Evolutionary conservation across 73 alveolate species (phyloP).

Genomic region (Effrenium voratum): DNA sequence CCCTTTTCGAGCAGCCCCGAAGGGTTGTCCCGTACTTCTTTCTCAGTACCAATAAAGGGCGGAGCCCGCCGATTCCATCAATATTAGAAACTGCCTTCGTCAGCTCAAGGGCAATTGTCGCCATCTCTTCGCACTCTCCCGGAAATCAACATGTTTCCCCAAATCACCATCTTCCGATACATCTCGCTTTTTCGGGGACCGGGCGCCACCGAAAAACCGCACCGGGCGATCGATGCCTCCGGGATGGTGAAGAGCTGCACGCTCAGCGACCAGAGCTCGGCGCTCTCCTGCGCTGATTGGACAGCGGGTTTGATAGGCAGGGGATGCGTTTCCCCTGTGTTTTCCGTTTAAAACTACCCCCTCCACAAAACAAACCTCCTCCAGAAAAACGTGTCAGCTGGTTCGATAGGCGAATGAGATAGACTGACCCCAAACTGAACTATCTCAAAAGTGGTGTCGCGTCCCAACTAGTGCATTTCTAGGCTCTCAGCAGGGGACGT

Average conservation of each 20-base stretch:
- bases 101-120: not conserved
- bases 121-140: not conserved
- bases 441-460: too few species aligned
- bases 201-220: not conserved
- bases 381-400: not conserved
- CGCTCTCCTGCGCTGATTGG: not conserved
- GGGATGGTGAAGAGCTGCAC: constrained; percentile 85
- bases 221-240: not conserved
- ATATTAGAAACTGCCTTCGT: too few species aligned
- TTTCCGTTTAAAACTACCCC: not conserved
- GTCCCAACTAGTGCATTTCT: too few species aligned
- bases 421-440: too few species aligned
- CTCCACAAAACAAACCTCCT: not conserved
- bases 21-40: too few species aligned
- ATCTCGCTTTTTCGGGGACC: not conserved
- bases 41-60: too few species aligned
- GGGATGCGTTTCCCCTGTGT: not conserved
- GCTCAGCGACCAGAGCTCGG: constrained; percentile 16
- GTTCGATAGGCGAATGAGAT: too few species aligned
- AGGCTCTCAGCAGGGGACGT: too few species aligned
- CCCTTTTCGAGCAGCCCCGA: too few species aligned
- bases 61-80: too few species aligned
- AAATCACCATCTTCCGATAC: too few species aligned
- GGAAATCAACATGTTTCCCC: too few species aligned
- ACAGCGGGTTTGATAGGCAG: not conserved